Conservation (phyloP, 768 basidiomycete species). For the Postia placenta region DNA sequence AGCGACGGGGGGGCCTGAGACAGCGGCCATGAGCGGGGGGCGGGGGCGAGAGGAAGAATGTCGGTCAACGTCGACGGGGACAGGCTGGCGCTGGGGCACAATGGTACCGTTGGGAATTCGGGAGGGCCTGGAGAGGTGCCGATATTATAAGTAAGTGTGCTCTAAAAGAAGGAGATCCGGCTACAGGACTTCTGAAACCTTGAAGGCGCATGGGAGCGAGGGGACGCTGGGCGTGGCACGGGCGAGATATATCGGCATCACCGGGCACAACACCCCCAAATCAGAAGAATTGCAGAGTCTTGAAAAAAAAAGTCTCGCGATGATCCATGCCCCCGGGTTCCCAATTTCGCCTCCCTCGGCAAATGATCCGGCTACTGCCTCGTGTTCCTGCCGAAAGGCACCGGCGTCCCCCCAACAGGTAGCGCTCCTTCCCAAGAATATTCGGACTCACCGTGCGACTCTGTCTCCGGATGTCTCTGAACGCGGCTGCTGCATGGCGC, state of each 20-base stretch:
- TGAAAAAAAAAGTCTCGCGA: background rate
- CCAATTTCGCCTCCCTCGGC: background rate
- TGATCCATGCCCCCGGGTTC: background rate
- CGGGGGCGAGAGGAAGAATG: slow-evolving; percentile 10
- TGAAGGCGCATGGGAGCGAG: slow-evolving; percentile 1
- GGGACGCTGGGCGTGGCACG: background rate
- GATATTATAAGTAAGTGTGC: slow-evolving; percentile 13
- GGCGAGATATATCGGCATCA: slow-evolving; percentile 3
- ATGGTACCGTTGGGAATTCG: slow-evolving; percentile 1
- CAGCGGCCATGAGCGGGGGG: slow-evolving; percentile 20
- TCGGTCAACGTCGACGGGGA: slow-evolving; percentile 12
- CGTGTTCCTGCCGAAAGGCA: background rate
- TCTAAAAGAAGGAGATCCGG: background rate
- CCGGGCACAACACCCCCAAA: background rate
- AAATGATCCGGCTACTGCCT: background rate
- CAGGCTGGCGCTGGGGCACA: background rate
- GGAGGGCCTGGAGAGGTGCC: background rate
- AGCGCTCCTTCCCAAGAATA: background rate
- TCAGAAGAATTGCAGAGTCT: background rate
- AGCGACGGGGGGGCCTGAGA: slow-evolving; percentile 18
- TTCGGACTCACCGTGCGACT: slow-evolving; percentile 2
- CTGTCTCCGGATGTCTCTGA: background rate
- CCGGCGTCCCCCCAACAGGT: background rate
- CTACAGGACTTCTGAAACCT: background rate
- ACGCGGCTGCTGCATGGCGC: background rate